Base-by-base conservation (phyloP, 805 yeast species). In the Lachancea meyersii region DNA sequence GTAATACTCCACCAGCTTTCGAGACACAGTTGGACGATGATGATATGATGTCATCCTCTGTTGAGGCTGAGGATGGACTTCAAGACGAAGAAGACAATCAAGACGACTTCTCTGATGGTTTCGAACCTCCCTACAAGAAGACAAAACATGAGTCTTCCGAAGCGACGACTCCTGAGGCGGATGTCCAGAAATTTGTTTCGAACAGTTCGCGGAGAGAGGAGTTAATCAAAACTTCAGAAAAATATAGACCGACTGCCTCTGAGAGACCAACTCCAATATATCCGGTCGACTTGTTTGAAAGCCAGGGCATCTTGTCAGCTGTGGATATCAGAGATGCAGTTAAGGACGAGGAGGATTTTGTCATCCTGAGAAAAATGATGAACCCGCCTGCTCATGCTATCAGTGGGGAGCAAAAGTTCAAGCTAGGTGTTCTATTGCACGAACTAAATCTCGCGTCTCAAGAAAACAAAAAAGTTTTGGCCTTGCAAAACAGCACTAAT, bases 291-390 rank as follows among this genome's bases (percentile, higher is more conserved):
- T 26, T 48, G 9, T 26, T 34, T 37, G 45, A 46, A 13, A 28
- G 14, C 9, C 13, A 26, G 3, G 17, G 33, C 1, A 23, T 24
- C 2, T n/a, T 57, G 5, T 46, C 49, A 35, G 53, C 87, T 18
- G 67, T 64, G 4, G 68, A 68, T 16, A 49, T 86, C 2, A 83
- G 81, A 48, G 55, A 60, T 2, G 44, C 77, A 2, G 63, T 88
- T 5, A 77, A 76, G 51, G 96, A 88, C 55, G 78, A 76, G 1
- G 96, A 89, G 58, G 97, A 88, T 60, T 64, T 79, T 37, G 58
- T 55, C 28, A 55, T 82, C 14, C 70, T 85, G 17, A 68, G 69
- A 41, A 68, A 71, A 42, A 66, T 77, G 0, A 59, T 80, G 9
- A 47, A 54, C 4, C 58, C 54, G 5, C 40, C 32, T 4, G n/a